These are phyloP conservation scores for Starmera caribaea DNA, from an alignment of 805 yeast species.

Conservation along the genomic window DNA sequence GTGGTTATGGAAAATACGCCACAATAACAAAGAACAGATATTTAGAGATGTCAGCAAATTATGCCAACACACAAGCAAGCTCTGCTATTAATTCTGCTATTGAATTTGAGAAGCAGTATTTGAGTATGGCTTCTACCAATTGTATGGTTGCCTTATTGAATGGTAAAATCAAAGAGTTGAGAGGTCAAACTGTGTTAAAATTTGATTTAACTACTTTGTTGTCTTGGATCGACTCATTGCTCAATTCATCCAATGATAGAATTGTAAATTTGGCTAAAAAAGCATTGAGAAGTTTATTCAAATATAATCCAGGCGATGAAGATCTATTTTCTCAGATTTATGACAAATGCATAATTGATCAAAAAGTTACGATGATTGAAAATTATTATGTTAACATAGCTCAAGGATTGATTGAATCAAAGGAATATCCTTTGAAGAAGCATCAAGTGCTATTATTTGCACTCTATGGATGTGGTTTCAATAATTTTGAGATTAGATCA, in stretches of 20 bases:
- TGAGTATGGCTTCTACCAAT: slow-evolving; percentile 64
- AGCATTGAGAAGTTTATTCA: slow-evolving; percentile 63
- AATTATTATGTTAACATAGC: slow-evolving; percentile 66
- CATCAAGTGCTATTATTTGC: slow-evolving; percentile 69
- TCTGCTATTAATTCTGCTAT: slow-evolving; percentile 60
- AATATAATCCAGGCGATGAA: slow-evolving; percentile 43
- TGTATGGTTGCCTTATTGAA: slow-evolving; percentile 78
- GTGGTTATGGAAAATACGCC: slow-evolving; percentile 72
- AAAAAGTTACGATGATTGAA: slow-evolving; percentile 42
- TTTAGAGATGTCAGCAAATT: slow-evolving; percentile 37
- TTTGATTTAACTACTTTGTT: slow-evolving; percentile 63
- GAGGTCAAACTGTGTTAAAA: slow-evolving; percentile 45
- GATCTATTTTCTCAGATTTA: slow-evolving; percentile 50
- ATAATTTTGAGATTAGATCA: slow-evolving; percentile 53
- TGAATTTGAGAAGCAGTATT: slow-evolving; percentile 65
- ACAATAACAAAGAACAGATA: slow-evolving; percentile 59
- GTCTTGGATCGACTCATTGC: slow-evolving; percentile 73
- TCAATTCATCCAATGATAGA: slow-evolving; percentile 47
- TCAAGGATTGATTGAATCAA: slow-evolving; percentile 46
- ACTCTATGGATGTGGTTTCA: slow-evolving; percentile 70
- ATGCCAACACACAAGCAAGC: slow-evolving; percentile 24
- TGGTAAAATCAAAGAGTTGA: slow-evolving; percentile 52
- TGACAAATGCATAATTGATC: slow-evolving; percentile 59
- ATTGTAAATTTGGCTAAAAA: slow-evolving; percentile 54
- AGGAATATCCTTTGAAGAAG: slow-evolving; percentile 40